A percentile compares a stretch with the other conserved stretches of the same genome.
Conservation (phyloP, 1,284 basidiomycete genomes). For the Tilletia setariae region DNA sequence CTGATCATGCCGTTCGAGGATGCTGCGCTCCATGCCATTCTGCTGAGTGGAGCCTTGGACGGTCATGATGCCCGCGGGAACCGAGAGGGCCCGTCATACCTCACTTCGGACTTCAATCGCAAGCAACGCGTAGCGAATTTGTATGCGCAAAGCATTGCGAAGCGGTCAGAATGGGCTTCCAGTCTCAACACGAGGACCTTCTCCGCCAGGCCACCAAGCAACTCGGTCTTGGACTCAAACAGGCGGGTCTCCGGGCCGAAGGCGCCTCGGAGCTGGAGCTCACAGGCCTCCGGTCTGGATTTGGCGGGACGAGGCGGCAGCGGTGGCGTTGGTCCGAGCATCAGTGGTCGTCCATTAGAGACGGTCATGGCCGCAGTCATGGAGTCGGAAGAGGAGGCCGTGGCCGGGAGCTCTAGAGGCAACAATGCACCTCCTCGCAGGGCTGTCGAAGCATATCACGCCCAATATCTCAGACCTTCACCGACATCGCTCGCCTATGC, state of each 20-base stretch:
- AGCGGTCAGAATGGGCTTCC: conserved; percentile 7
- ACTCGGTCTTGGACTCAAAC: neutral
- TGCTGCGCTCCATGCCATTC: conserved; percentile 3
- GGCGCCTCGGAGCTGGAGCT: neutral
- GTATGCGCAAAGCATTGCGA: conserved; percentile 4
- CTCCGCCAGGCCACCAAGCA: neutral
- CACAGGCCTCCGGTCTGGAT: neutral
- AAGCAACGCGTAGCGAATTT: neutral
- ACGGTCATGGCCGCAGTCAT: neutral
- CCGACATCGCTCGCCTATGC: neutral
- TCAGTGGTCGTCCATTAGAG: neutral
- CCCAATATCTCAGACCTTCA: conserved; percentile 10
- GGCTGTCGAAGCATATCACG: neutral
- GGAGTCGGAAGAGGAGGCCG: neutral
- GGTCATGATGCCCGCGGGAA: neutral
- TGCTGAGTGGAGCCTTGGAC: neutral
- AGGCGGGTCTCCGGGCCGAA: neutral
- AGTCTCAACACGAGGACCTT: conserved; percentile 6
- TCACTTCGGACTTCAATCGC: neutral
- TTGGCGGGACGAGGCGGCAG: neutral
- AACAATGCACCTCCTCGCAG: neutral
- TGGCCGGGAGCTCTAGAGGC: neutral
- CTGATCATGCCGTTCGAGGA: conserved; percentile 11
- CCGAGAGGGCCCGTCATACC: neutral
- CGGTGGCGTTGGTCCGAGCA: neutral